phyloP scores from a whole-genome alignment of 805 yeast genomes.

The Zygotorulaspora sp. region DNA sequence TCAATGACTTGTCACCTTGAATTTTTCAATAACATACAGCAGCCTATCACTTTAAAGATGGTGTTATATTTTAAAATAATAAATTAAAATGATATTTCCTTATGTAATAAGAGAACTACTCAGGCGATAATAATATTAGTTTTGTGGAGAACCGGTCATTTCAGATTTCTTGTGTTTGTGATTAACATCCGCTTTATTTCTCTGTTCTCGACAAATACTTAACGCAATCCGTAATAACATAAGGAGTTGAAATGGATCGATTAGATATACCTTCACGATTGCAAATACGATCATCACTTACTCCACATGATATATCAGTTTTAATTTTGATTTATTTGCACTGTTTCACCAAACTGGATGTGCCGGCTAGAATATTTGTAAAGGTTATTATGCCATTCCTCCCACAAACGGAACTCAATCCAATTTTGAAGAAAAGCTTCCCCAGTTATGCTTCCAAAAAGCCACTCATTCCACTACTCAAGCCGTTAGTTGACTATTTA shows the following conservation, averaged over 20 bases:
- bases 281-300: conserved; percentile 12
- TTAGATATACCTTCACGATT: conserved; percentile 5
- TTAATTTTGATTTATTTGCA: conserved; percentile 22
- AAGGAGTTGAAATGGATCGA: background rate
- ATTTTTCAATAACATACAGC: no score
- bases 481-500: conserved; percentile 9
- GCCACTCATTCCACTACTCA: conserved; percentile 23
- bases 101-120: no score
- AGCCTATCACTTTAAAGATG: no score
- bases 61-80: no score
- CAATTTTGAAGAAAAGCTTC: conserved; percentile 15
- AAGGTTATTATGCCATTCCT: conserved; percentile 22
- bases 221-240: no score
- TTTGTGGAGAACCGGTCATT: no score
- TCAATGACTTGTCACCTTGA: no score
- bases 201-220: no score
- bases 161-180: no score
- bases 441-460: conserved; percentile 8
- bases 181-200: no score
- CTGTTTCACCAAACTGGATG: conserved; percentile 10
- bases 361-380: conserved; percentile 16
- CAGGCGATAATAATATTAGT: no score
- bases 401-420: conserved; percentile 17
- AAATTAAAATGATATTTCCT: no score
- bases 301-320: conserved; percentile 28